phyloP scores from a whole-genome alignment of 2,329 filamentous ascomycete species.

The Teratosphaeria viscida region DNA sequence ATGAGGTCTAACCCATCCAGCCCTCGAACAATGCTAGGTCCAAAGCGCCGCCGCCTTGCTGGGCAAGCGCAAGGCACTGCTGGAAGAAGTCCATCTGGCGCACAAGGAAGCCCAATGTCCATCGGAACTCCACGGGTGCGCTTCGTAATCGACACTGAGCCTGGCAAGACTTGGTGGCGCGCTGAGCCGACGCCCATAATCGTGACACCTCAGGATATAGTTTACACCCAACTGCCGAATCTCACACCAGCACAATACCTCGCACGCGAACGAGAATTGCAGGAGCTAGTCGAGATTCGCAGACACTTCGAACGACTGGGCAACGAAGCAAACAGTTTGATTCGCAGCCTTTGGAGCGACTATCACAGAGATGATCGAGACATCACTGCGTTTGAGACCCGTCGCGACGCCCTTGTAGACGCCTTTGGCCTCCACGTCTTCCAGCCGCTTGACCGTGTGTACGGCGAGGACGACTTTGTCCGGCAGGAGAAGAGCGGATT shows the following conservation, averaged over 20 bases:
- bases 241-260: not conserved
- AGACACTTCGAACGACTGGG: not conserved
- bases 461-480: not conserved
- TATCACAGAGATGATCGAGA: not conserved
- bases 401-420: not conserved
- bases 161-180: not conserved
- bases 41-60: not conserved
- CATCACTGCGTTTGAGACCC: not conserved
- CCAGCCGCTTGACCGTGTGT: not conserved
- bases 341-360: not conserved
- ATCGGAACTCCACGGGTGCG: not conserved
- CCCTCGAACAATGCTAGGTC: not conserved
- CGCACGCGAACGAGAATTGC: not conserved
- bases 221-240: not conserved
- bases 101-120: not conserved
- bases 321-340: not conserved
- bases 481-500: not conserved
- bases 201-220: not conserved
- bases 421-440: not conserved
- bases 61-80: not conserved
- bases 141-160: not conserved
- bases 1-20: not conserved
- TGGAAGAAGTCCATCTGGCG: not conserved
- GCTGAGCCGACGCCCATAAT: not conserved
- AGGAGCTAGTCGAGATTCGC: not conserved